Evolutionary conservation across 2,329 filamentous ascomycete genomes (phyloP).

Genomic region (Chrysoporthe deuterocubensis): DNA sequence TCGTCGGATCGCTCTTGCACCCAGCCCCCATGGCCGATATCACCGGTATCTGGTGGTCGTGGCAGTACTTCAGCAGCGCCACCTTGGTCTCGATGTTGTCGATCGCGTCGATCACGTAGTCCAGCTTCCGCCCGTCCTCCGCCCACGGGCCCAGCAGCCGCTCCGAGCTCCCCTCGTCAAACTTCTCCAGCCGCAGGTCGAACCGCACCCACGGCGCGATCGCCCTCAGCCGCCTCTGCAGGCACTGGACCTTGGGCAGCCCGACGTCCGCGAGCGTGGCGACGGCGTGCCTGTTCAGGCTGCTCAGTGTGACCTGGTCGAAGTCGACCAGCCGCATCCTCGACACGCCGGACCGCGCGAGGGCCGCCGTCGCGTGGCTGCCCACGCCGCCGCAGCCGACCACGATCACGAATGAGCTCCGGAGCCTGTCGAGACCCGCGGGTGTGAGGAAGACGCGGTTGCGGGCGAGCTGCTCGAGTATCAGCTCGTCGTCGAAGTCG

Average conservation of each 20-base stretch:
- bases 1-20: conserved; percentile 85
- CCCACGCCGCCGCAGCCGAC: conserved; percentile 95
- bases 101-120: conserved; percentile 95
- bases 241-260: conserved; percentile 85
- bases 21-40: conserved; percentile 97
- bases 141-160: conserved; percentile 70
- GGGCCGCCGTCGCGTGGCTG: conserved; percentile 84
- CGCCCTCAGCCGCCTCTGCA: conserved; percentile 79
- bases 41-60: conserved; percentile 75
- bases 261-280: conserved; percentile 94
- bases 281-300: conserved; percentile 92
- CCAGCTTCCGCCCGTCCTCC: conserved; percentile 64
- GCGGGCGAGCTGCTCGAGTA: conserved; percentile 90
- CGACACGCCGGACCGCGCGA: conserved; percentile 88
- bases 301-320: conserved; percentile 94
- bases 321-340: conserved; percentile 91
- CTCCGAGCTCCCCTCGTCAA: conserved; percentile 69
- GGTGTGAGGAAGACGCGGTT: conserved; percentile 90
- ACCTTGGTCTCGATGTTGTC: conserved; percentile 99
- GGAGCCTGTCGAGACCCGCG: conserved; percentile 77
- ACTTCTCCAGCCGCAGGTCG: conserved; percentile 84
- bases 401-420: conserved; percentile 81
- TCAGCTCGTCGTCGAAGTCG: conserved; percentile 76
- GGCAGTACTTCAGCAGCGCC: conserved; percentile 83
- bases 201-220: conserved; percentile 92